Base-by-base conservation (phyloP, 371 early-diverging fungal species). In the Nematocida sp. region DNA sequence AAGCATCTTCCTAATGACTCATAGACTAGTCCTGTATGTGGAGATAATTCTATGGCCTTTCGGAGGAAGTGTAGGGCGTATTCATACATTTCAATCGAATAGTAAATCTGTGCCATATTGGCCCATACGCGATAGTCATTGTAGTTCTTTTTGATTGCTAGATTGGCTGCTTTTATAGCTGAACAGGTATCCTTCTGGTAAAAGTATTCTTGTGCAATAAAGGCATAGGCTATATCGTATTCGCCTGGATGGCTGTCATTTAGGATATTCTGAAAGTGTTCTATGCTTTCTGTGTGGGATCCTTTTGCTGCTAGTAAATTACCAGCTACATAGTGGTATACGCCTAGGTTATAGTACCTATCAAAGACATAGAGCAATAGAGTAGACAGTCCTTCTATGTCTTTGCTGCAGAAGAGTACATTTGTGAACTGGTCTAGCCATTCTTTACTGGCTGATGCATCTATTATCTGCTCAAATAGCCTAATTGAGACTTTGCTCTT, bases 161-260 rank as follows among this genome's bases (percentile, higher is more conserved):
- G 82, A 38, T 90, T 84, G 77, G 93, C 95, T 11, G 91, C 88
- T 75, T 90, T 89, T 2, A 93, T 87, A 1, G 94, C 94, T 9
- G 90, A 89, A 31, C 87, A 85, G 1, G 88, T 86, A 62, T 91
- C 90, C 62, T 90, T 91, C 80, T 90, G 60, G 77, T 94, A 92
- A 51, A 94, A 83, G 70, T 91, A 93, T 78, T 93, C 93, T 78
- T 95, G 94, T 1, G 95, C 96, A 75, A 95, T 84, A 62, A 96
- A 84, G 0, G 90, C 91, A 89, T 92, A 93, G 0, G 90, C 90
- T 2, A 88, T 84, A 37, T 88, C 80, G 78, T 88, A 90, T 57
- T 85, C 84, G 27, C 86, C 85, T 15, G 47, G 43, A 34, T 17
- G 38, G 65, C 90, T 86, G 53, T 94, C 85, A 78, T 88, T 85